Base-by-base conservation (phyloP, 805 yeast genomes). In the Cyberlindnera japonica region DNA sequence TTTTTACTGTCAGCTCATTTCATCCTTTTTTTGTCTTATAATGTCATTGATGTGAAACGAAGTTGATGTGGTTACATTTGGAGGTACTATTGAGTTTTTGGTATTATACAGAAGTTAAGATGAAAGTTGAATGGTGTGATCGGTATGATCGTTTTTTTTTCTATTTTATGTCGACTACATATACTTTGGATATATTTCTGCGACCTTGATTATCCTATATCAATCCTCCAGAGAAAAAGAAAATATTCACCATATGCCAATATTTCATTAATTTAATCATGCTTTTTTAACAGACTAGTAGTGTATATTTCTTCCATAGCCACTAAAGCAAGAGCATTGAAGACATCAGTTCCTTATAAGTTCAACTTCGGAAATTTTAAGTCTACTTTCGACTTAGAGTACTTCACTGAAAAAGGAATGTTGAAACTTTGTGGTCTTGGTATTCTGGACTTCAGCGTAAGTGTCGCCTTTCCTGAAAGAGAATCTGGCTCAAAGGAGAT, bases 281-380 rank as follows among this genome's bases (percentile, higher is more conserved):
- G n/a, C n/a, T n/a, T n/a, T n/a, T n/a, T n/a, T n/a, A n/a, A n/a
- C n/a, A n/a, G n/a, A n/a, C 24, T 22, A 9, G 11, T 22, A 9
- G 11, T 22, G 24, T 22, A 11, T 22, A 22, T 9, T 9, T 22
- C 24, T 9, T 22, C 24, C 24, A 8, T 9, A 11, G 8, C 24
- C 11, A 8, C 11, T 8, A 22, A 22, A 11, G 24, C 24, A 22
- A 9, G 24, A 22, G 8, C 11, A 11, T 9, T 22, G 11, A 22
- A 22, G 24, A 27, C 7, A 15, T 6, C 30, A 27, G 7, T 9
- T 8, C 6, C 30, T 27, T 12, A 14, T 11, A 24, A 13, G 20
- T 25, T 35, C 33, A 38, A 40, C 30, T 38, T 48, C 13, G 53
- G 49, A 19, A 48, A 48, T 28, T 33, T 40, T 28, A 50, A 33